Evolutionary conservation across 495 filamentous ascomycete species (phyloP), one percentile per base, ranked within the genome.

Genomic region (Aspergillus funiculosus): DNA sequence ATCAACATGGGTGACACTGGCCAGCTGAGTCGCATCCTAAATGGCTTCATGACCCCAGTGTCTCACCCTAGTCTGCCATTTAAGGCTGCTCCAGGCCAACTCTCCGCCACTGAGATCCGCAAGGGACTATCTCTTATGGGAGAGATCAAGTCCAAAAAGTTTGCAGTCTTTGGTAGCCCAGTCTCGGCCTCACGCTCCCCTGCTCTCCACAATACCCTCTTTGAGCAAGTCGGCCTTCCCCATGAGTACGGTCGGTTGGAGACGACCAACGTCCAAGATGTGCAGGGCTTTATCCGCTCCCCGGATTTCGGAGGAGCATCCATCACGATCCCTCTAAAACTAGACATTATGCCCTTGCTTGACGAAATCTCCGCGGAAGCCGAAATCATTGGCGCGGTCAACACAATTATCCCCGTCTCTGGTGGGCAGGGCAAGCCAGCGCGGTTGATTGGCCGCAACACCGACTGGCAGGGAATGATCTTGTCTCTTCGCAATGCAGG

Each of bases 381-480:
- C 11, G 75, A 75, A 46, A 67, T 80, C 40, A 96, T 97, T 53
- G 92, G 92, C 17, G 92, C 92, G 7, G 85, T 99, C 52, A 99
- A 99, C 71, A 99, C 92, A 30, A 82, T 99, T 59, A 78, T 95
- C 38, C 77, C 80, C 4, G 58, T 67, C 11, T 25, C 50, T 18
- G 52, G 58, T 22, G 51, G 59, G 17, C 46, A 57, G 27, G 54
- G 61, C 44, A 54, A 67, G 30, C 62, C 72, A 8, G 69, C 68
- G 8, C 76, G 67, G 5, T 77, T 95, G 3, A 61, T 85, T 36
- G 92, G 92, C 11, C 85, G 87, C 57, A 99, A 99, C 69, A 96
- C 91, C 15, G 92, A 99, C 72, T 99, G 90, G 89, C 76, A 80
- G 52, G 92, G 92, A 34, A 99, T 99, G 82, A 78, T 81, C 9